These are phyloP conservation scores for Aspergillus persii DNA, from an alignment of 2,329 filamentous ascomycete species.

Conservation along the genomic window DNA sequence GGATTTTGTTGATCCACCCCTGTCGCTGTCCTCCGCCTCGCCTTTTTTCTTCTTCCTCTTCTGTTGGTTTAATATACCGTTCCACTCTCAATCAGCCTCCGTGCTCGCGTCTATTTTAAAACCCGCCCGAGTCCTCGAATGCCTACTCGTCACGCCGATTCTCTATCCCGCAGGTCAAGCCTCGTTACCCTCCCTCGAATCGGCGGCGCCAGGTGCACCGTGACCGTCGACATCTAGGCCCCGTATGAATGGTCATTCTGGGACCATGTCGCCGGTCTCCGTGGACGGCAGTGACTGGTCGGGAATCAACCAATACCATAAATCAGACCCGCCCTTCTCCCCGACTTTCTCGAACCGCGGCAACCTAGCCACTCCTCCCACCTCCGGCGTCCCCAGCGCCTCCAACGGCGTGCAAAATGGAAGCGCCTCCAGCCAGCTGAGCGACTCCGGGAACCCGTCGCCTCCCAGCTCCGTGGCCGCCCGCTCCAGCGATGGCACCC, in stretches of 20 bases:
- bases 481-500: slow-evolving; percentile 73
- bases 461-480: slow-evolving; percentile 80
- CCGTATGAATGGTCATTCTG: slow-evolving; percentile 70
- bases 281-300: slow-evolving; percentile 81
- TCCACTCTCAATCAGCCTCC: too few relatives aligned
- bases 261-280: slow-evolving; percentile 78
- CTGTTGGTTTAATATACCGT: neutral
- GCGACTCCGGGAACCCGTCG: slow-evolving; percentile 59
- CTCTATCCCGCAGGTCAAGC: slow-evolving; percentile 4
- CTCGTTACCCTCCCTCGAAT: neutral
- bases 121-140: slow-evolving; percentile 11
- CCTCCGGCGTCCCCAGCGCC: slow-evolving; percentile 58
- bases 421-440: slow-evolving; percentile 22
- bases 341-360: slow-evolving; percentile 50
- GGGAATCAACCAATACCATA: slow-evolving; percentile 64
- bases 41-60: neutral
- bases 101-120: neutral
- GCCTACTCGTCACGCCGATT: slow-evolving; percentile 10
- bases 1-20: slow-evolving; percentile 3
- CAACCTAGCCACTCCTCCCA: slow-evolving; percentile 65
- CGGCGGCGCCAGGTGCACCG: slow-evolving; percentile 4
- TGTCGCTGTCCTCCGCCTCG: slow-evolving; percentile 10
- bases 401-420: slow-evolving; percentile 52
- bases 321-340: slow-evolving; percentile 40
- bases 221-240: slow-evolving; percentile 11